Evolutionary conservation across 805 yeast genomes (phyloP), one percentile per base, ranked within the genome.

Genomic region (Metschnikowia baotianmanensis): DNA sequence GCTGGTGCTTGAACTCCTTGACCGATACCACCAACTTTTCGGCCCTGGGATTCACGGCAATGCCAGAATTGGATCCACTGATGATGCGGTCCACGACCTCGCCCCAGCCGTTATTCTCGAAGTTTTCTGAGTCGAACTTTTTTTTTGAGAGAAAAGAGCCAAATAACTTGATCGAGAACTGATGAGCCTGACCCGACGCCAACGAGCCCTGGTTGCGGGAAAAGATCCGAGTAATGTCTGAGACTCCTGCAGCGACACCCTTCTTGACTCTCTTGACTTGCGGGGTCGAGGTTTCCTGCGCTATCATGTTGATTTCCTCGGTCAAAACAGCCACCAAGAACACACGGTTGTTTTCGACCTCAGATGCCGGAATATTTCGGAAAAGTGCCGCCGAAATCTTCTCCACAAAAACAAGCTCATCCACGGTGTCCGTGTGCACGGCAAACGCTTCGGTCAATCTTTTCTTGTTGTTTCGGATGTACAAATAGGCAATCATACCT

Each of bases 241-340:
- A 77, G 12, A 84, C 93, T 59, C 96, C 96, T 3, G 89, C 90
- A 27, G 91, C 93, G 12, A 88, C 77, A 42, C 96, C 96, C 55
- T 82, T 81, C 55, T 86, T 80, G 34, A 83, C 74, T 32, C 67
- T 57, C 27, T 61, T 59, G 16, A 77, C 48, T 25, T 58, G 66
- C 15, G 63, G 64, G 15, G 48, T 46, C 32, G 43, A 53, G 9
- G 55, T 45, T 11, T 66, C 65, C 44, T 64, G 62, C 30, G 51
- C 40, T 24, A 50, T 52, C 34, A 82, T 62, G 28, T 76, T 73
- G 36, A 86, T 72, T 34, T 77, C 80, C 59, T 88, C 96, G 6
- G 85, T 82, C 42, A 88, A 65, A 4, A 83, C 74, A 0, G 87
- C 91, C 27, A 83, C 95, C 48, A 88, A 69, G 53, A 82, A 88